A percentile compares a stretch with the other conserved stretches of the same genome.
Conservation (phyloP, 225 moss, liverwort and hornwort species). For the Pseudoscleropodium purum region DNA sequence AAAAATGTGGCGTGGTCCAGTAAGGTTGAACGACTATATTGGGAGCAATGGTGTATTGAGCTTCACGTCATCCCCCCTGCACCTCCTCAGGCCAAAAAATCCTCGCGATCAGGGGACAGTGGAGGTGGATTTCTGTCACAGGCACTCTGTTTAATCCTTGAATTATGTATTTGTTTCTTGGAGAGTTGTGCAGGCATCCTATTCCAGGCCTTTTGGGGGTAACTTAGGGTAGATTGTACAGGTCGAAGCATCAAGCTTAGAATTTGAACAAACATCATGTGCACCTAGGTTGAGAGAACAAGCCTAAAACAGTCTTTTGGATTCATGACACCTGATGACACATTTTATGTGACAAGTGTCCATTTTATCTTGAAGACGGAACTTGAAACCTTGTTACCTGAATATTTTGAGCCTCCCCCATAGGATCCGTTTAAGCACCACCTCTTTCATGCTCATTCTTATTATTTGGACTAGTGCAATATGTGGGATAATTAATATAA, state of each 20-base stretch:
- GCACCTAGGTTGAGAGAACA: not conserved
- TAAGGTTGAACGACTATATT: slow-evolving; percentile 62
- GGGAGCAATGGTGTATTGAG: slow-evolving; percentile 87
- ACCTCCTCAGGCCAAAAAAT: slow-evolving; percentile 29
- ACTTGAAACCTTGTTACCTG: not conserved
- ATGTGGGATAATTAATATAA: not conserved
- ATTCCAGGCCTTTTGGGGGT: not conserved
- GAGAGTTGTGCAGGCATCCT: not conserved
- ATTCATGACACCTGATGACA: not conserved
- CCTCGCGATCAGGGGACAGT: slow-evolving; percentile 17
- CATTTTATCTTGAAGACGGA: not conserved
- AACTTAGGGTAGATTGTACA: not conserved
- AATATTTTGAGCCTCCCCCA: not conserved
- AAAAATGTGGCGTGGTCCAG: slow-evolving; percentile 75
- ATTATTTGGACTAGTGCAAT: not conserved
- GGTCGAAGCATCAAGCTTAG: not conserved
- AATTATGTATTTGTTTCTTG: not conserved
- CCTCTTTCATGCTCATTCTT: not conserved
- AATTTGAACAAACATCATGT: not conserved
- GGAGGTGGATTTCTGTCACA: slow-evolving; percentile 1
- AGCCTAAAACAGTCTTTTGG: not conserved
- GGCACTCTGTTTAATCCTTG: not conserved
- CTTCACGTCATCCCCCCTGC: slow-evolving; percentile 56
- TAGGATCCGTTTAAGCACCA: not conserved
- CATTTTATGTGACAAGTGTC: not conserved